Evolutionary conservation across 2,329 filamentous ascomycete genomes (phyloP).

Genomic region (Triangularia setosa): DNA sequence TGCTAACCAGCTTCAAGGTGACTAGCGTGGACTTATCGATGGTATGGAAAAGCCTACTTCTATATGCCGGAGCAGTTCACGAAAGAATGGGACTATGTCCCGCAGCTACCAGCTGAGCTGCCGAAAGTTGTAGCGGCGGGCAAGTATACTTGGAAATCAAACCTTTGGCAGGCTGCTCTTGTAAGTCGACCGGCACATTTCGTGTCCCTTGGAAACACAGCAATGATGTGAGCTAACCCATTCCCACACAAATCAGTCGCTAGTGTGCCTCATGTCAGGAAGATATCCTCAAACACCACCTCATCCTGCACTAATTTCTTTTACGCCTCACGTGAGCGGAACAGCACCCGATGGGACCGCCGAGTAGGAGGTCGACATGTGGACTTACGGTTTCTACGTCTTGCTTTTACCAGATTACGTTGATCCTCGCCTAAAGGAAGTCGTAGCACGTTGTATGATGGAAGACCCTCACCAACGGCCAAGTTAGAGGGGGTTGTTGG

Average conservation of each 20-base stretch:
- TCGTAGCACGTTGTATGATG: not conserved
- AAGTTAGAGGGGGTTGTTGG: not conserved
- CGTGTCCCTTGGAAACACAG: not conserved
- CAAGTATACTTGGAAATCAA: not conserved
- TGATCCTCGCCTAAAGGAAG: not conserved
- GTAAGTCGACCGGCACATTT: not conserved
- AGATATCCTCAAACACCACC: not conserved
- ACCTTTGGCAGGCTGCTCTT: not conserved
- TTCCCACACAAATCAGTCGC: not conserved
- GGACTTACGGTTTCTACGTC: not conserved
- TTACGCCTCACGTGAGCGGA: not conserved
- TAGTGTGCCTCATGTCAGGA: not conserved
- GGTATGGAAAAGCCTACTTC: not conserved
- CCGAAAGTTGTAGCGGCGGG: not conserved
- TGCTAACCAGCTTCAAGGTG: not conserved
- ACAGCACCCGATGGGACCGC: not conserved
- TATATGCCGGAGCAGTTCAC: not conserved
- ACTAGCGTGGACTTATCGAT: not conserved
- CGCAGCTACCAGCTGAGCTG: not conserved
- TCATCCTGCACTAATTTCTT: not conserved
- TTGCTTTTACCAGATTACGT: not conserved
- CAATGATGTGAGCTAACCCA: not conserved
- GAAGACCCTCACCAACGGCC: not conserved
- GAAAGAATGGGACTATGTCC: constrained; percentile 1
- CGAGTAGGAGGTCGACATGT: not conserved